Evolutionary conservation across 2,329 filamentous ascomycete species (phyloP).

Genomic region (Colletotrichum sp.): DNA sequence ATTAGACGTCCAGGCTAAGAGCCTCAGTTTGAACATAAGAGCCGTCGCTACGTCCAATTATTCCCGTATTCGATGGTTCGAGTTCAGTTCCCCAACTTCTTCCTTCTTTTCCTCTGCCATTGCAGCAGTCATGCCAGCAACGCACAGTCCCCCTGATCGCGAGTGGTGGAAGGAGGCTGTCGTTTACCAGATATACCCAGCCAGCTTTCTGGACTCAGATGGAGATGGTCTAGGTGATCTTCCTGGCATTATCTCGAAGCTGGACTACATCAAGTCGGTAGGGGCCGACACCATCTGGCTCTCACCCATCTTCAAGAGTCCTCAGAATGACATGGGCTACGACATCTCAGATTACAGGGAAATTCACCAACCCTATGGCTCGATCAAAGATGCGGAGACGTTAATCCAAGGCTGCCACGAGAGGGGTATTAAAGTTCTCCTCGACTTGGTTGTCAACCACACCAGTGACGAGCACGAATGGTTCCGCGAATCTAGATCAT

Average conservation of each 20-base stretch:
- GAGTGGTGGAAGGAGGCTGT: constrained; percentile 60
- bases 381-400: constrained; percentile 66
- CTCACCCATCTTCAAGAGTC: constrained; percentile 37
- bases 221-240: constrained; percentile 27
- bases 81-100: not conserved
- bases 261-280: constrained; percentile 30
- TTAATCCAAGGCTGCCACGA: constrained; percentile 65
- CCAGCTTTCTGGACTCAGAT: constrained; percentile 27
- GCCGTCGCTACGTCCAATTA: not conserved
- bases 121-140: not conserved
- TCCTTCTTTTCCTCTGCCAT: not conserved
- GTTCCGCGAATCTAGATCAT: constrained; percentile 61
- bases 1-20: not conserved
- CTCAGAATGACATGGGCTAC: constrained; percentile 69
- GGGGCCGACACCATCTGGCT: constrained; percentile 27
- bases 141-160: not conserved
- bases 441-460: constrained; percentile 36
- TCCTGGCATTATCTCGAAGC: constrained; percentile 27
- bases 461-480: constrained; percentile 50
- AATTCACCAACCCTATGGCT: constrained; percentile 60
- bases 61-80: not conserved
- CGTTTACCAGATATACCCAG: constrained; percentile 63
- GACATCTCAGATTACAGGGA: constrained; percentile 65
- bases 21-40: not conserved
- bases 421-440: constrained; percentile 24